A percentile compares a stretch with the other conserved stretches of the same genome.
Evolutionary conservation across 148 eudicot species (phyloP).

Genomic region (Nepenthes gracilis): DNA sequence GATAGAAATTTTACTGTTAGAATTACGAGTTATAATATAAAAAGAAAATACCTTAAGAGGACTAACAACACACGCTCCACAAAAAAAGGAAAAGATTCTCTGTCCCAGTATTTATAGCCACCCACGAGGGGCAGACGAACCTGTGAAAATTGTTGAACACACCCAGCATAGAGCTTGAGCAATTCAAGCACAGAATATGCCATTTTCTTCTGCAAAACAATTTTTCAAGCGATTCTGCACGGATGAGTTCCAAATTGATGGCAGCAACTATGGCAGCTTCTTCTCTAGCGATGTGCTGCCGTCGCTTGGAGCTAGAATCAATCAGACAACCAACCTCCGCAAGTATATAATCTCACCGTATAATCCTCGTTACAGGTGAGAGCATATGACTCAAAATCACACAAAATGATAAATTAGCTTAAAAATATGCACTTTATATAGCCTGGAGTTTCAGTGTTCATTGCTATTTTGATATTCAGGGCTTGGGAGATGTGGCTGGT

Average conservation of each 20-base stretch:
- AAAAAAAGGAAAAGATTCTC: too few relatives aligned
- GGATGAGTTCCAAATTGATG: constrained; percentile 32
- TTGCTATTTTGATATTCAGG: constrained; percentile 31
- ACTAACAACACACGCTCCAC: too few relatives aligned
- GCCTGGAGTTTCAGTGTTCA: not conserved
- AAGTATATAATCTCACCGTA: constrained; percentile 53
- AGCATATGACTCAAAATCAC: not conserved
- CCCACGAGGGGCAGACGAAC: too few relatives aligned
- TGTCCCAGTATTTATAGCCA: too few relatives aligned
- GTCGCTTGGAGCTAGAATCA: constrained; percentile 74
- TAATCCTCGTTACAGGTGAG: constrained; percentile 56
- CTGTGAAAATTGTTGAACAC: too few relatives aligned
- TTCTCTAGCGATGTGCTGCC: constrained; percentile 66
- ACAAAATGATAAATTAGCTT: not conserved
- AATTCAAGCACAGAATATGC: constrained; percentile 13
- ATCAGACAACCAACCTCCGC: constrained; percentile 35
- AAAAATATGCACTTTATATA: not conserved
- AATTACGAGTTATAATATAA: too few relatives aligned
- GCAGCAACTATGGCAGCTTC: constrained; percentile 29
- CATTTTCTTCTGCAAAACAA: constrained; percentile 25
- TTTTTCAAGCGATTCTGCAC: constrained; percentile 40
- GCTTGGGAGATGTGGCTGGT: constrained; percentile 79
- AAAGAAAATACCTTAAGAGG: too few relatives aligned
- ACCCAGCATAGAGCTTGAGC: too few relatives aligned
- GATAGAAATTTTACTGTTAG: too few relatives aligned